phyloP scores from a whole-genome alignment of 2,329 filamentous ascomycete genomes.

The Pseudogymnoascus sp. region DNA sequence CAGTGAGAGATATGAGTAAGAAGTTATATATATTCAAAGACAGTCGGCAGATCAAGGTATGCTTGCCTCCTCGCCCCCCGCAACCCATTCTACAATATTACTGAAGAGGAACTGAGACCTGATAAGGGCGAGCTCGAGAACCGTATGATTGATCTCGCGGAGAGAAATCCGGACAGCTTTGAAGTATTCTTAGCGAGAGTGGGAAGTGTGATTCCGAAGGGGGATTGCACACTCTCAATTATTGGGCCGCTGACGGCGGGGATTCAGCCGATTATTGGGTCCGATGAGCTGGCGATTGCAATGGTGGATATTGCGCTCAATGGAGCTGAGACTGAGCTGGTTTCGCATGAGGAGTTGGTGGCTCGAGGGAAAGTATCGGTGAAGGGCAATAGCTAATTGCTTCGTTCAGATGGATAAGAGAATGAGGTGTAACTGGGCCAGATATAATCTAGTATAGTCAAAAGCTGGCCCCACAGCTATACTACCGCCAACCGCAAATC shows the following conservation, averaged over 20 bases:
- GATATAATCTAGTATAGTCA: background rate
- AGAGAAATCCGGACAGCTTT: slow-evolving; percentile 14
- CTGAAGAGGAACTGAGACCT: slow-evolving; percentile 10
- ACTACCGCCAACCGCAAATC: background rate
- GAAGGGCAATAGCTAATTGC: background rate
- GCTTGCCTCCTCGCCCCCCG: background rate
- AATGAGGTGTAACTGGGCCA: background rate
- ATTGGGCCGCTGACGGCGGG: slow-evolving; percentile 8
- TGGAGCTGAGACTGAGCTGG: background rate
- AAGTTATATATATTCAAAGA: background rate
- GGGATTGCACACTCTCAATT: background rate
- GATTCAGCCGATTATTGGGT: slow-evolving; percentile 12
- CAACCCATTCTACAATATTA: slow-evolving; percentile 10
- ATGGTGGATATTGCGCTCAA: slow-evolving; percentile 17
- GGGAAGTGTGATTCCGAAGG: slow-evolving; percentile 9
- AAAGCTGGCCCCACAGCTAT: no score
- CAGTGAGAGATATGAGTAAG: background rate
- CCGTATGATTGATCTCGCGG: slow-evolving; percentile 13
- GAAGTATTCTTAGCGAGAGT: slow-evolving; percentile 10
- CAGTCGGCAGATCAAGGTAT: background rate
- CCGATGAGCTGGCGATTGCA: slow-evolving; percentile 12
- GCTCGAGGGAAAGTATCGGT: background rate
- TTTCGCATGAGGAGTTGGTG: background rate
- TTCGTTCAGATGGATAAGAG: background rate
- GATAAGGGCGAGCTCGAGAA: slow-evolving; percentile 3